Evolutionary conservation across 2,329 filamentous ascomycete species (phyloP).

Genomic region (Sarocladium strictum): DNA sequence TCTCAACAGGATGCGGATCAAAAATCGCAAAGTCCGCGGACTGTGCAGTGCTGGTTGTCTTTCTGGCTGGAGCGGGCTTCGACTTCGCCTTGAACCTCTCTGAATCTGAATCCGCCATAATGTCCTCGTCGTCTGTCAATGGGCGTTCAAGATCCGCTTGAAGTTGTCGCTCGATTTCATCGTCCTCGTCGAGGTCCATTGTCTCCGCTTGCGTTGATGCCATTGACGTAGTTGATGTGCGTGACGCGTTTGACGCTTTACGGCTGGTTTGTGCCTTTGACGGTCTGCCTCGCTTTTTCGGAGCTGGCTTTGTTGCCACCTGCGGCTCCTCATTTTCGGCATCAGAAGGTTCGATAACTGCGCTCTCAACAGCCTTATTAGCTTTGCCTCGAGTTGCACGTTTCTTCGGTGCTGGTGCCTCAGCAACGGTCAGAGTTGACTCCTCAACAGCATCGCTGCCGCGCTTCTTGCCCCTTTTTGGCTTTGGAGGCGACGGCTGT

Average conservation of each 20-base stretch:
- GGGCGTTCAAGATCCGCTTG: slow-evolving; percentile 58
- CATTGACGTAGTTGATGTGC: slow-evolving; percentile 45
- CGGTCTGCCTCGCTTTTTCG: slow-evolving; percentile 38
- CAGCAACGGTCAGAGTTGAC: slow-evolving; percentile 32
- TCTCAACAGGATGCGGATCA: slow-evolving; percentile 37
- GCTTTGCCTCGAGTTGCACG: slow-evolving; percentile 45
- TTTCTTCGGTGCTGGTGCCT: slow-evolving; percentile 53
- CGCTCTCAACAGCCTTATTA: slow-evolving; percentile 37
- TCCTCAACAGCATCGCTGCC: slow-evolving; percentile 54
- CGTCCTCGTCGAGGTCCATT: slow-evolving; percentile 36
- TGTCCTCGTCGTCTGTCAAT: slow-evolving; percentile 46
- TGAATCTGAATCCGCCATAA: slow-evolving; percentile 39
- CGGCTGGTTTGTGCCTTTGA: slow-evolving; percentile 32
- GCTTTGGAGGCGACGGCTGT: slow-evolving; percentile 31
- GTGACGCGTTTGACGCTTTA: slow-evolving; percentile 38
- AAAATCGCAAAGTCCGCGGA: slow-evolving; percentile 45
- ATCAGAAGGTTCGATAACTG: slow-evolving; percentile 29
- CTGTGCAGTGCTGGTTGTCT: slow-evolving; percentile 20
- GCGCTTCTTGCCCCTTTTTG: slow-evolving; percentile 54
- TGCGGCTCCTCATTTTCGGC: slow-evolving; percentile 21
- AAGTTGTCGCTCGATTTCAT: slow-evolving; percentile 60
- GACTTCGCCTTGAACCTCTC: slow-evolving; percentile 24
- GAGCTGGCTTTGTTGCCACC: slow-evolving; percentile 21
- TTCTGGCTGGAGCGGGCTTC: slow-evolving; percentile 25
- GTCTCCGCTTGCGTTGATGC: slow-evolving; percentile 25